These are phyloP conservation scores for Podospora pseudocomata DNA, from an alignment of 495 filamentous ascomycete genomes.

Conservation along the genomic window DNA sequence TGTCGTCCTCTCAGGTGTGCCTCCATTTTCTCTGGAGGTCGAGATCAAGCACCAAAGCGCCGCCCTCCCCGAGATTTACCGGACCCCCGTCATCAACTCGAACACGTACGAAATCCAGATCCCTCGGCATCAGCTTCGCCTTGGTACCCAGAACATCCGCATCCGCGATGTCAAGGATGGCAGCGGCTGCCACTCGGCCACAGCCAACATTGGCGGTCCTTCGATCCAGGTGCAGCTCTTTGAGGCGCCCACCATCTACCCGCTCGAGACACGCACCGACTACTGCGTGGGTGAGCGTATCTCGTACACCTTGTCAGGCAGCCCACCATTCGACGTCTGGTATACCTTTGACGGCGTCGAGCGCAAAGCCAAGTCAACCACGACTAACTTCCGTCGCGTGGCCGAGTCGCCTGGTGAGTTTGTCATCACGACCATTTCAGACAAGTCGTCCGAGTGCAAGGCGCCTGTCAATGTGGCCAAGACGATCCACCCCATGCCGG, in stretches of 20 bases:
- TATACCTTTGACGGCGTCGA: constrained; percentile 78
- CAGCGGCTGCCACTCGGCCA: constrained; percentile 69
- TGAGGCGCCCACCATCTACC: constrained; percentile 83
- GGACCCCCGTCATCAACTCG: constrained; percentile 69
- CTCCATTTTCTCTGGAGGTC: constrained; percentile 86
- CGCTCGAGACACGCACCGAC: constrained; percentile 77
- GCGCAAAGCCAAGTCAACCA: constrained; percentile 71
- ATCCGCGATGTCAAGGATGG: constrained; percentile 86
- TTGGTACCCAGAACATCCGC: constrained; percentile 79
- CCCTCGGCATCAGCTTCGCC: constrained; percentile 72
- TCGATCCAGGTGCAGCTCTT: constrained; percentile 84
- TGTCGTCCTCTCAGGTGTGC: constrained; percentile 71
- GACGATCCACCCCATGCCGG: constrained; percentile 84
- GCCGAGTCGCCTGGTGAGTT: constrained; percentile 88
- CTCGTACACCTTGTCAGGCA: constrained; percentile 82
- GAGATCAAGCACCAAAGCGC: constrained; percentile 87
- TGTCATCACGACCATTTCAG: constrained; percentile 76
- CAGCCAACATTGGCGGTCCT: constrained; percentile 58
- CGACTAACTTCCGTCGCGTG: constrained; percentile 81
- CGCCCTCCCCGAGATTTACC: constrained; percentile 72
- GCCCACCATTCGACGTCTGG: constrained; percentile 85
- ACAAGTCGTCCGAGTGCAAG: constrained; percentile 78
- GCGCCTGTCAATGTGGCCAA: constrained; percentile 72
- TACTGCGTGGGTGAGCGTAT: constrained; percentile 96
- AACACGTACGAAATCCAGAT: constrained; percentile 75